Base-by-base conservation (phyloP, 441 rosid species). In the Viola pubescens region DNA sequence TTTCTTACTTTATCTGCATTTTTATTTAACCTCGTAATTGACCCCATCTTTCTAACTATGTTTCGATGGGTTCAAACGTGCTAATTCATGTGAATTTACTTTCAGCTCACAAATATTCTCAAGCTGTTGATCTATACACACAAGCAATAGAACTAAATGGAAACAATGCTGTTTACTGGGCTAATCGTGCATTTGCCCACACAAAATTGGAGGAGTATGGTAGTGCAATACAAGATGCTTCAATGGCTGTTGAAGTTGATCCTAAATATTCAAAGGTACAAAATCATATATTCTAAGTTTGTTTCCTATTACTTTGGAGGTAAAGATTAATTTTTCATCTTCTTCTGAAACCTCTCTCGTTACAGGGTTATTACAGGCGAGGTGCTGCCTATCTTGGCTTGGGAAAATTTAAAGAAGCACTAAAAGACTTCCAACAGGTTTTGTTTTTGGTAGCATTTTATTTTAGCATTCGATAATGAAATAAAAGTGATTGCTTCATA, bases 331-430 rank as follows among this genome's bases (percentile, higher is more conserved):
- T 49, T 34, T 48, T 38, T 78, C n/a, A 5, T 46, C 11, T 46
- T 56, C 12, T 47, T 51, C 74, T 75, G 48, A 80, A 66, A 38
- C 49, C 73, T 59, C 46, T 48, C 43, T 65, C 54, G 53, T 62
- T 57, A 56, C 85, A 89, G 98, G 95, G 95, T 58, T 89, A 87
- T 71, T 92, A 89, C 70, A 79, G 97, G 72, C 86, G 98, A 11
- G 98, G 98, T 56, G 98, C 97, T 45, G 98, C 97, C 9, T 72
- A 80, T 76, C 97, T 94, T 76, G 92, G 92, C 67, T 84, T 89
- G 98, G 98, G 96, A 7, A 94, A 94, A 64, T 88, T 89, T 52
- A 89, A 84, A 77, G 98, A 94, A n/a, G 98, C 98, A 40, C 73
- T 89, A n/a, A 89, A 86, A 75, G 96, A 94, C 80, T 94, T 92